A percentile compares a stretch with the other conserved stretches of the same genome.
phyloP scores from a whole-genome alignment of 768 basidiomycete genomes.

The Mrakia gelida region DNA sequence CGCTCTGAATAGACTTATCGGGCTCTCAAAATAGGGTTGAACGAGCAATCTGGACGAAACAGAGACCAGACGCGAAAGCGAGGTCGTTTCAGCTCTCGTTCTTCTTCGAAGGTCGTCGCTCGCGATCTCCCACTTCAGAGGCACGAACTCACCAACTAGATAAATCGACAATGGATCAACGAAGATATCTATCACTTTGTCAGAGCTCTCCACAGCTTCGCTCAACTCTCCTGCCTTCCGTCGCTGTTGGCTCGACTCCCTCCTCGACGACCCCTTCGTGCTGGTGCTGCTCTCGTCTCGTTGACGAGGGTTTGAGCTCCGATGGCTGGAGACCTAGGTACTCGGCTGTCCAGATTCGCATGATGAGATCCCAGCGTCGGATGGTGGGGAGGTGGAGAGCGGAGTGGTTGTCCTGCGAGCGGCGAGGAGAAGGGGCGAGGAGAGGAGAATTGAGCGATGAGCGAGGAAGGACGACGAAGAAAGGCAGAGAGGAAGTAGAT shows the following conservation, averaged over 20 bases:
- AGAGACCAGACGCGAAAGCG: too few species aligned
- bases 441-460: neutral
- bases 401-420: conserved; percentile 71
- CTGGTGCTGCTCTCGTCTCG: neutral
- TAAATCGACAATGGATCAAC: too few species aligned
- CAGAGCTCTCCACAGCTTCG: conserved; percentile 17
- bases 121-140: too few species aligned
- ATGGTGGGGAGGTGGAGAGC: conserved; percentile 26
- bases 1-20: too few species aligned
- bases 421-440: neutral
- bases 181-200: neutral
- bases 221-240: conserved; percentile 14
- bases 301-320: neutral
- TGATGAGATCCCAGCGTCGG: conserved; percentile 64
- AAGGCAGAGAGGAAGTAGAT: conserved; percentile 27
- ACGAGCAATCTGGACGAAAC: too few species aligned
- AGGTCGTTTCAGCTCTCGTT: too few species aligned
- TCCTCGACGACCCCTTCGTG: neutral
- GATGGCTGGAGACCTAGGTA: conserved; percentile 59
- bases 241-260: conserved; percentile 17
- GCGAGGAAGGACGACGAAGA: neutral
- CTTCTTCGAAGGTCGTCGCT: too few species aligned
- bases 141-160: too few species aligned
- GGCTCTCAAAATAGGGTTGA: too few species aligned
- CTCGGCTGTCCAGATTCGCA: conserved; percentile 83